Base-by-base conservation (phyloP, 2,329 filamentous ascomycete genomes). In the Sporothrix phasma region DNA sequence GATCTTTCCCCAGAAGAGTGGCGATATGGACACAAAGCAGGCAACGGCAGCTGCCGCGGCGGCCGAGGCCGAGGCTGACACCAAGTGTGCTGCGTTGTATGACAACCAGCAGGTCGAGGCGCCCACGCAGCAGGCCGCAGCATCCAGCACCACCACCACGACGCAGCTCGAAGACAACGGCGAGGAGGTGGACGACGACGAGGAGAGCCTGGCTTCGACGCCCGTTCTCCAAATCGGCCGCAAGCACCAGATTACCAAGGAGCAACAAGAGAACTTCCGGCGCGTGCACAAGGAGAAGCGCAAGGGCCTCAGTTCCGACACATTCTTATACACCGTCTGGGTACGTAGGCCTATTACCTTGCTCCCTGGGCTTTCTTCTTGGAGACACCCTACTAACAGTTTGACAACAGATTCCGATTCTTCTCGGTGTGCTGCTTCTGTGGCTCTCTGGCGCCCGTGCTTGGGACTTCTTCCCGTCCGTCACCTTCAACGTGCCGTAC, bases 301-400 rank as follows among this genome's bases (percentile, higher is more conserved):
- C 69, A 88, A 87, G 79, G 80, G 79, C 66, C 76, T 87, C 66
- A 81, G 83, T 68, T 83, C 82, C 65, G 86, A 88, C 70, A 80
- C 81, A 69, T 87, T 87, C 71, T 76, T 88, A 53, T 88, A 86
- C 76, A 85, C 87, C 69, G 80, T 88, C 70, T 88, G 86, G 86
- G 84, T 87, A 80, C 71, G 78, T 65, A 19, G 31, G 3, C 10
- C 15, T 17, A 5, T 31, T 31, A 43, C n/a, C 26, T n/a, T 7
- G n/a, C 17, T 26, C 4, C 24, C 8, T 49, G 22, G 17, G 19
- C 39, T 41, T 45, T 34, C 29, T 17, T 31, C 53, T 26, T 3
- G 22, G 45, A 3, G 0, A 15, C 45, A 24, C 15, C 13, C 41
- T 53, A 34, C 53, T 58, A 13, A 54, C 19, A 59, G 15, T 39